These are phyloP conservation scores for Xylariaceae sp. DNA, from an alignment of 2,329 filamentous ascomycete genomes.

Conservation along the genomic window DNA sequence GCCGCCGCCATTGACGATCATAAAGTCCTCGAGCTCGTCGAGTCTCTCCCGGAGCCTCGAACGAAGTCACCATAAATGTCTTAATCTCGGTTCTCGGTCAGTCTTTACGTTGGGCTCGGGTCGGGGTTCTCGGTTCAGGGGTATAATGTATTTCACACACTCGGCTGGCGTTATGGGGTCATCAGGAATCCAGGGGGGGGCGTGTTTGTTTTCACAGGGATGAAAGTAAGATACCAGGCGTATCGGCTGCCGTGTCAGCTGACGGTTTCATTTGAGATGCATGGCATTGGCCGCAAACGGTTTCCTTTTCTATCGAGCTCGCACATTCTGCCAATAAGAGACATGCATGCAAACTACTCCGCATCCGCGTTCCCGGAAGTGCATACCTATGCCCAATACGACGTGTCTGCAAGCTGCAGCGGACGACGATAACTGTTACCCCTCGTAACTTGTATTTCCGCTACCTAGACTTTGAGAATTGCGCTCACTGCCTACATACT, in stretches of 20 bases:
- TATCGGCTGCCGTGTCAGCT: constrained; percentile 5
- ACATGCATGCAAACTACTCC: too few species aligned
- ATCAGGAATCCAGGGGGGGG: not conserved
- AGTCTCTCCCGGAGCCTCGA: constrained; percentile 25
- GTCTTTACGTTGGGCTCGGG: not conserved
- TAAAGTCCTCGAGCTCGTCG: constrained; percentile 33
- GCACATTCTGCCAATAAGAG: not conserved
- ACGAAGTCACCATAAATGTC: not conserved
- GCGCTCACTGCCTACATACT: too few species aligned
- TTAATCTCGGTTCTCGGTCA: not conserved
- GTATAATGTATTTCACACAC: too few species aligned
- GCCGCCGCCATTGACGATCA: constrained; percentile 35
- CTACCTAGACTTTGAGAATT: too few species aligned
- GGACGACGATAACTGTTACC: too few species aligned
- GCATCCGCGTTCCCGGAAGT: too few species aligned
- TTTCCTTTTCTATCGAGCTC: not conserved
- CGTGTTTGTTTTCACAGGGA: not conserved
- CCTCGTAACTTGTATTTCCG: too few species aligned
- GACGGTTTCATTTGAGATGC: constrained; percentile 4
- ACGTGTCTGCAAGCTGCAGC: too few species aligned
- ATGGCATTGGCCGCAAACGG: not conserved
- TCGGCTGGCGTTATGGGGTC: constrained; percentile 3
- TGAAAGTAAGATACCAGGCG: constrained; percentile 3
- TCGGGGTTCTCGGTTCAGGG: too few species aligned
- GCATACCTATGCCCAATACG: too few species aligned